Base-by-base conservation (phyloP, 2,329 filamentous ascomycete genomes). In the Diaporthe ampelina region DNA sequence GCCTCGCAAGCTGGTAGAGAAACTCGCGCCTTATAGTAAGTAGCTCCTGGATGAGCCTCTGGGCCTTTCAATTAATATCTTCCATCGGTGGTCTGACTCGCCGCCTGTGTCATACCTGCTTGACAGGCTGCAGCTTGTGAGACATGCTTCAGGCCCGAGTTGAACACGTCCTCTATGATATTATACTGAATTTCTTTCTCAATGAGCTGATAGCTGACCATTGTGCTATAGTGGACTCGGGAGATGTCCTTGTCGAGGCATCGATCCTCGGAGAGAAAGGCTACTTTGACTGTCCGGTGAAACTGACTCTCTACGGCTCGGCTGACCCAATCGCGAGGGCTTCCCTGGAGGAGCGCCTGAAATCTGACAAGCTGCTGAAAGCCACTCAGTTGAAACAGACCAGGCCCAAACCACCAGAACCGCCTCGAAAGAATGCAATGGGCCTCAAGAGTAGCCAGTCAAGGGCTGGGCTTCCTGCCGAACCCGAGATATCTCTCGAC, bases 201-300 rank as follows among this genome's bases (percentile, higher is more conserved):
- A 8, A 21, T 4, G 32, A 5, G 17, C n/a, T 59, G 56, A 59
- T 24, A 59, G 56, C 56, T 59, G 21, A 59, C 56, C n/a, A n/a
- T 17, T 8, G 37, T 59, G 6, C 21, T 40, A 15, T 13, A 59
- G 56, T 97, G 80, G 92, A 75, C 21, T 69, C 68, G n/a, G 74
- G 74, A 4, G 74, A 69, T 24, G 26, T 75, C 4, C 54, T 63
- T 1, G 81, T 95, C 9, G 95, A 97, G 81, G 94, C 91, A 0
- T 84, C 89, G 21, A 87, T 97, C 59, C 90, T 89, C 7, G 94
- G 94, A 1, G 81, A 86, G 8, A 95, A 94, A 77, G 89, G 87
- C 1, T 74, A 80, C 1, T 97, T 86, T 77, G 94, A 96, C 68
- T 96, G 94, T 78, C 94, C 94, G 0, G 85, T 97, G 24, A 86